A percentile compares a stretch with the other conserved stretches of the same genome.
Conservation (phyloP, 192 early-diverging fungal genomes). For the Physocladia obscura region DNA sequence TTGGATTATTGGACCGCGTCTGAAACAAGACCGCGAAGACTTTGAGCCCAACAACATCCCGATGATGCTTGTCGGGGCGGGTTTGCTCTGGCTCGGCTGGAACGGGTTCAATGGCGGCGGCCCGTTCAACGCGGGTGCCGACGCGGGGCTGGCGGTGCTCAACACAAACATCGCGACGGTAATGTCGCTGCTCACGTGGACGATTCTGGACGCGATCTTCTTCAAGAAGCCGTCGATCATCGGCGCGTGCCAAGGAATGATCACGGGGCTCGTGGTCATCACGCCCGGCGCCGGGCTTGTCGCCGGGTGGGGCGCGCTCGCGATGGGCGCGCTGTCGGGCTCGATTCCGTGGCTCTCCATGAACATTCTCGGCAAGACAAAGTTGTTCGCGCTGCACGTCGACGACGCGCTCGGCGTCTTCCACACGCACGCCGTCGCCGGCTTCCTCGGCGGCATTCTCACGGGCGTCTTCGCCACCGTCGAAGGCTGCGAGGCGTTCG, state of each 20-base stretch:
- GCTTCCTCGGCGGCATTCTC: constrained; percentile 75
- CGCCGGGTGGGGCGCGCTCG: constrained; percentile 67
- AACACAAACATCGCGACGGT: constrained; percentile 75
- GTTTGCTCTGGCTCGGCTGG: constrained; percentile 90
- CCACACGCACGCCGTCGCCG: constrained; percentile 83
- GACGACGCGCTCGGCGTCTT: constrained; percentile 74
- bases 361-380: constrained; percentile 1
- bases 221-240: constrained; percentile 71
- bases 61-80: constrained; percentile 79
- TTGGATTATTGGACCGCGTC: too few species aligned
- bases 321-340: constrained; percentile 68
- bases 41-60: constrained; percentile 80
- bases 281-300: constrained; percentile 84
- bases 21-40: too few species aligned
- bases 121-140: constrained; percentile 67
- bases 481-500: constrained; percentile 64
- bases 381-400: background rate
- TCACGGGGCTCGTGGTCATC: constrained; percentile 85
- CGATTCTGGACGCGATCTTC: constrained; percentile 68
- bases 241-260: constrained; percentile 85
- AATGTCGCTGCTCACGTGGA: constrained; percentile 69
- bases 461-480: constrained; percentile 92
- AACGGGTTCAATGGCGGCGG: constrained; percentile 83
- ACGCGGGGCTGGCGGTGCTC: constrained; percentile 74
- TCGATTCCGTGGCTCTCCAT: constrained; percentile 21